Percentiles rank a stretch among this genome's conserved stretches.
Evolutionary conservation across 208 protist species (phyloP).

Genomic region (Trypanosoma theileri): DNA sequence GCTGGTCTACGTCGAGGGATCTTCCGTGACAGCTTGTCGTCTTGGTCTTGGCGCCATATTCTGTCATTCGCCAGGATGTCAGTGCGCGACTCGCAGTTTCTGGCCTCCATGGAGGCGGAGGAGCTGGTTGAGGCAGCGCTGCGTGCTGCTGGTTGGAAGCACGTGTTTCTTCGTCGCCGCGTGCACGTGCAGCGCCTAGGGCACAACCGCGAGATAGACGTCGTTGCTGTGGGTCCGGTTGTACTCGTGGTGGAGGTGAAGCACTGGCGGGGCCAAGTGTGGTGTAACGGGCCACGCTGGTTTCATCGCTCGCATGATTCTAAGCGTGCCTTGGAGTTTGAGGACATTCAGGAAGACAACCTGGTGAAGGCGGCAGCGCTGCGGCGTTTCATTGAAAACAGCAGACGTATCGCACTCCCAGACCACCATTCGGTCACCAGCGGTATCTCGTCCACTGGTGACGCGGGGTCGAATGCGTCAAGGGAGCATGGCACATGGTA

Average conservation of each 20-base stretch:
- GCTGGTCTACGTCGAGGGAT: constrained; percentile 45
- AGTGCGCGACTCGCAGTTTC: constrained; percentile 36
- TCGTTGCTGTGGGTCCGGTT: constrained; percentile 75
- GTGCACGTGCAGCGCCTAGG: constrained; percentile 66
- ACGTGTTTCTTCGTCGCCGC: constrained; percentile 81
- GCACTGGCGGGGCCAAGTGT: constrained; percentile 89
- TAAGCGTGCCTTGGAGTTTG: constrained; percentile 72
- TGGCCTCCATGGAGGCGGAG: constrained; percentile 72
- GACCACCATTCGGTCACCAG: constrained; percentile 24
- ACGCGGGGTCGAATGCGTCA: constrained; percentile 1
- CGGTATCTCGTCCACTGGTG: neutral
- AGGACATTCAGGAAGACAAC: constrained; percentile 84
- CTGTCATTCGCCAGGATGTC: constrained; percentile 38
- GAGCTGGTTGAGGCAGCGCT: constrained; percentile 64
- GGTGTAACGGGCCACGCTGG: constrained; percentile 82
- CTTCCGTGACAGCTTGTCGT: constrained; percentile 47
- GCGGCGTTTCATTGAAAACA: constrained; percentile 84
- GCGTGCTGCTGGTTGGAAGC: constrained; percentile 68
- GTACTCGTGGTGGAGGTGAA: constrained; percentile 90
- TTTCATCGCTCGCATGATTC: constrained; percentile 55
- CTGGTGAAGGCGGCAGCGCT: constrained; percentile 80
- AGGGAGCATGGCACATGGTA: constrained; percentile 70
- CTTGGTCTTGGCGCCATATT: constrained; percentile 47
- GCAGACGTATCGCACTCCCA: constrained; percentile 60
- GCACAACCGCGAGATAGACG: constrained; percentile 90